These are phyloP conservation scores for Boletellus sp. DNA, from an alignment of 768 basidiomycete species.

Conservation along the genomic window DNA sequence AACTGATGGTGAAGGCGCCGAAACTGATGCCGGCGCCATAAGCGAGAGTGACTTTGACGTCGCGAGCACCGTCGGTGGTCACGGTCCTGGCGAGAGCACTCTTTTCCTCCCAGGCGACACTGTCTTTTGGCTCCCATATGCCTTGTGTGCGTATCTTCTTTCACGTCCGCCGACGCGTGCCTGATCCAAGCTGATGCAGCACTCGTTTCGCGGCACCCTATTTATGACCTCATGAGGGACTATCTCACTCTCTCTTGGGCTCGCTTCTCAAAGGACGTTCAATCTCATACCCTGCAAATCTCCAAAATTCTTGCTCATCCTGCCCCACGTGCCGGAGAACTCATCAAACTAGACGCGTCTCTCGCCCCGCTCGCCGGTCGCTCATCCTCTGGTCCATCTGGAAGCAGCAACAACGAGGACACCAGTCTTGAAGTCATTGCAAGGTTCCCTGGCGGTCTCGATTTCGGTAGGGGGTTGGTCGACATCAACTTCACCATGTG, in stretches of 20 bases:
- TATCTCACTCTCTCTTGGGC: slow-evolving; percentile 96
- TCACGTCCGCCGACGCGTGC: not conserved
- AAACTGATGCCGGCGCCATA: slow-evolving; percentile 67
- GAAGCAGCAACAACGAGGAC: slow-evolving; percentile 29
- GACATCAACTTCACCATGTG: slow-evolving; percentile 97
- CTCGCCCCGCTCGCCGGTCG: slow-evolving; percentile 45
- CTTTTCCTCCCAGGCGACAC: slow-evolving; percentile 85
- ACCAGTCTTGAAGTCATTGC: slow-evolving; percentile 77
- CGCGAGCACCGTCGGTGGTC: slow-evolving; percentile 68
- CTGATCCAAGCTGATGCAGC: slow-evolving; percentile 40
- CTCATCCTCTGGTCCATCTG: slow-evolving; percentile 40
- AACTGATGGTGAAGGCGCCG: slow-evolving; percentile 70
- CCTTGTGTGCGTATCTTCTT: slow-evolving; percentile 60
- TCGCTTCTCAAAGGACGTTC: slow-evolving; percentile 89
- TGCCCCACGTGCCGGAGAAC: slow-evolving; percentile 81
- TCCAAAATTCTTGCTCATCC: slow-evolving; percentile 85
- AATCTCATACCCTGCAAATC: slow-evolving; percentile 87
- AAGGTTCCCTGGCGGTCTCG: slow-evolving; percentile 88
- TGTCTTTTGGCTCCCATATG: slow-evolving; percentile 94
- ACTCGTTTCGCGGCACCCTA: slow-evolving; percentile 86
- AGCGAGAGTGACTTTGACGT: slow-evolving; percentile 87
- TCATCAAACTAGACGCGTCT: slow-evolving; percentile 83
- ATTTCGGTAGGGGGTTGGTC: slow-evolving; percentile 86
- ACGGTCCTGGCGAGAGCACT: slow-evolving; percentile 84
- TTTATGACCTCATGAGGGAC: slow-evolving; percentile 94